These are phyloP conservation scores for Rhodosporidiobolus odoratus DNA, from an alignment of 768 basidiomycete species.

Conservation along the genomic window DNA sequence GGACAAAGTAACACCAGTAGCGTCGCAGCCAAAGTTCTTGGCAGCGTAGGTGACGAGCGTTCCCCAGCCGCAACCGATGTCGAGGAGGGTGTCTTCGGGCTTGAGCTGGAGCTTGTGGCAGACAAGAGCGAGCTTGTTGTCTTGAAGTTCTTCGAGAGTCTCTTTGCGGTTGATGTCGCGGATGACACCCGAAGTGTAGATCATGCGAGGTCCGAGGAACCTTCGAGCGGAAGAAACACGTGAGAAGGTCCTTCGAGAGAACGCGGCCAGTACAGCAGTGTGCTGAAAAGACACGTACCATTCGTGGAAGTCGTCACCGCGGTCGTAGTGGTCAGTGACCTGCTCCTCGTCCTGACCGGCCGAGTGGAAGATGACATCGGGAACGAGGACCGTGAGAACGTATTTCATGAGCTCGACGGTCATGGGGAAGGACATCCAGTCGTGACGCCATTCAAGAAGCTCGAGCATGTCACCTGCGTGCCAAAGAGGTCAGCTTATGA, in stretches of 20 bases:
- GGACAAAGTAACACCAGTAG: conserved; percentile 87
- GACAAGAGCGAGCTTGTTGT: conserved; percentile 93
- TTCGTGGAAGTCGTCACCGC: conserved; percentile 82
- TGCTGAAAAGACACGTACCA: conserved; percentile 53
- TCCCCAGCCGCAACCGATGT: conserved; percentile 75
- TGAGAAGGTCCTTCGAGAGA: background rate
- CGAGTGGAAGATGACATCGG: conserved; percentile 92
- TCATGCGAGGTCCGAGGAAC: conserved; percentile 94
- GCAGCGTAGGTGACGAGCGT: conserved; percentile 89
- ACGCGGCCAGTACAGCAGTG: no score
- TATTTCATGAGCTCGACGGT: conserved; percentile 90
- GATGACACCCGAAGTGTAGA: conserved; percentile 93
- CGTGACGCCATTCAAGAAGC: conserved; percentile 86
- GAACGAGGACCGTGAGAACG: conserved; percentile 76
- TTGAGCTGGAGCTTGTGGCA: conserved; percentile 89
- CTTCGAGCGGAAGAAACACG: conserved; percentile 46
- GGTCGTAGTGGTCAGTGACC: conserved; percentile 91
- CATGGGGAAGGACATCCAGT: conserved; percentile 89
- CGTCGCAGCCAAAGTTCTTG: conserved; percentile 95
- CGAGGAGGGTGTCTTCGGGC: conserved; percentile 62
- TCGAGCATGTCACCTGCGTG: conserved; percentile 81
- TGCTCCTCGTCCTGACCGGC: conserved; percentile 87
- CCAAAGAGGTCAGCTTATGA: background rate
- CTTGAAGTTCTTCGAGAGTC: conserved; percentile 88
- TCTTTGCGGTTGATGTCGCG: conserved; percentile 64